Percentiles rank a stretch among this genome's conserved stretches.
Conservation (phyloP, 2,329 filamentous ascomycete species). For the Xylaria sp. region DNA sequence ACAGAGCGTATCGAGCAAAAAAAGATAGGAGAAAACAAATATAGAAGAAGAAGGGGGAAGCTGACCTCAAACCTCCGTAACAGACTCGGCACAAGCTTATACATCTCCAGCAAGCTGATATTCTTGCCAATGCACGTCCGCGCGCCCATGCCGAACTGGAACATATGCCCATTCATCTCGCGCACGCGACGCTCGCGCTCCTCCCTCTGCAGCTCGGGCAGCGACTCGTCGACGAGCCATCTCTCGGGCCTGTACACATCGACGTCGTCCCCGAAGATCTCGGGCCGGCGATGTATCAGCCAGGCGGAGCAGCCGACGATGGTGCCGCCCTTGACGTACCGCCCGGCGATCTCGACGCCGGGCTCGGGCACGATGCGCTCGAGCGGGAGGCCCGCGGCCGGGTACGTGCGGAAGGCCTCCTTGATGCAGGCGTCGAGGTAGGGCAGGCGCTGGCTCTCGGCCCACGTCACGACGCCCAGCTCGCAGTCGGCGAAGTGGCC, state of each 20-base stretch:
- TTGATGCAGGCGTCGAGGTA: constrained; percentile 84
- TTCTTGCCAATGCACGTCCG: constrained; percentile 78
- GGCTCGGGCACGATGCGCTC: constrained; percentile 76
- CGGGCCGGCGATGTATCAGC: constrained; percentile 75
- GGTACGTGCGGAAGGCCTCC: constrained; percentile 81
- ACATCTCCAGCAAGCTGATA: constrained; percentile 71
- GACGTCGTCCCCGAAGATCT: constrained; percentile 75
- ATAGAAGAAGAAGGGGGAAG: constrained; percentile 20
- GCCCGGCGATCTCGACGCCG: constrained; percentile 71
- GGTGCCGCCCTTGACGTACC: constrained; percentile 73
- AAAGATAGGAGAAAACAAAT: too few relatives aligned
- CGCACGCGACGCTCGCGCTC: constrained; percentile 65
- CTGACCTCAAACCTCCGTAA: constrained; percentile 72
- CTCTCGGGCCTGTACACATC: constrained; percentile 75
- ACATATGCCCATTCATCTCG: constrained; percentile 76
- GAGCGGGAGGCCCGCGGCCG: constrained; percentile 76
- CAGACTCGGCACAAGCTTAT: constrained; percentile 70
- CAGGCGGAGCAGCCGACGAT: constrained; percentile 80
- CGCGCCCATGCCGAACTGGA: constrained; percentile 78
- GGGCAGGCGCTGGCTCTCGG: constrained; percentile 74
- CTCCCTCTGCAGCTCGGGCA: constrained; percentile 46
- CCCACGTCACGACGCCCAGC: constrained; percentile 74
- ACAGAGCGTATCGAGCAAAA: too few relatives aligned
- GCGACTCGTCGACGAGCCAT: constrained; percentile 63
- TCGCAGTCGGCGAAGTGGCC: constrained; percentile 63